These are phyloP conservation scores for Aureobasidium musti DNA, from an alignment of 2,329 filamentous ascomycete genomes.

Conservation along the genomic window DNA sequence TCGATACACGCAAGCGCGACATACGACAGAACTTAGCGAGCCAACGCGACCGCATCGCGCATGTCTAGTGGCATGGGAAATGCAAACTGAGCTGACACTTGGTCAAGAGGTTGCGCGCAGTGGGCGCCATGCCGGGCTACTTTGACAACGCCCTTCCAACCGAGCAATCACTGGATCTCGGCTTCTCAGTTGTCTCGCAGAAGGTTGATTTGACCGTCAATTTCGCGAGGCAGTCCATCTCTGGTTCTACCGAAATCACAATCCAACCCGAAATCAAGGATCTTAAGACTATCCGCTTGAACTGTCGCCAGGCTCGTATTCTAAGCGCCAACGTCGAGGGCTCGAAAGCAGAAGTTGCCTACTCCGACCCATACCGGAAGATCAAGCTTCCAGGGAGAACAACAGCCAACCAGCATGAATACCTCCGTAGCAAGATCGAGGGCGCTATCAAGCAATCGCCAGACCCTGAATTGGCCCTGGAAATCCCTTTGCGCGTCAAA, in stretches of 20 bases:
- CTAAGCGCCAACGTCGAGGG: conserved; percentile 54
- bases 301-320: conserved; percentile 63
- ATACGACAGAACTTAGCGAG: conserved; percentile 5
- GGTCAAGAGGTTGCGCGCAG: conserved; percentile 31
- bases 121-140: conserved; percentile 36
- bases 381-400: conserved; percentile 63
- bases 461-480: conserved; percentile 61
- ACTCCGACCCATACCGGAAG: conserved; percentile 67
- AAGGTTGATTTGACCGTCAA: conserved; percentile 88
- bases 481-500: conserved; percentile 60
- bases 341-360: conserved; percentile 43
- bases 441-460: conserved; percentile 54
- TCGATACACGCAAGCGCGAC: conserved; percentile 3
- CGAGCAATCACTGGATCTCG: conserved; percentile 40
- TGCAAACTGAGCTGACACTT: conserved; percentile 29
- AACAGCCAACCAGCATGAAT: conserved; percentile 73
- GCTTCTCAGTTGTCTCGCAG: conserved; percentile 72
- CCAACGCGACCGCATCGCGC: conserved; percentile 25
- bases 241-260: conserved; percentile 78
- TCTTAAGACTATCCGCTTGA: conserved; percentile 58
- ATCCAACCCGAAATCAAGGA: conserved; percentile 65
- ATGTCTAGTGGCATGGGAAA: conserved; percentile 25
- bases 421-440: conserved; percentile 68
- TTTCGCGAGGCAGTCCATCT: conserved; percentile 72
- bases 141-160: conserved; percentile 33